Base-by-base conservation (phyloP, 139 green algal species). In the Gonium pectorale region DNA sequence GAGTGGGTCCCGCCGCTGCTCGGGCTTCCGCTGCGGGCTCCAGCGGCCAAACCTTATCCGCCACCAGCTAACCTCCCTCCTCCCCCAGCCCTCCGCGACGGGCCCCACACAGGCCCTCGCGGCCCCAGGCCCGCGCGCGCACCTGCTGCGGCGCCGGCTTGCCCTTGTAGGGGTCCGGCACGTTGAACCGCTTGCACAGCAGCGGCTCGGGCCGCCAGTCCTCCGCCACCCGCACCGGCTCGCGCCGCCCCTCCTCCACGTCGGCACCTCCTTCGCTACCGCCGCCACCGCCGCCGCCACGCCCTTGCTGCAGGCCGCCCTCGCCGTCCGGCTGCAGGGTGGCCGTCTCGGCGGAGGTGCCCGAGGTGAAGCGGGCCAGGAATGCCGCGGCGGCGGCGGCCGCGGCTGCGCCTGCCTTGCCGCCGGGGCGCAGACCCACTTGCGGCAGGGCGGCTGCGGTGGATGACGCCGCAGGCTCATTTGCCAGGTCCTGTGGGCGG, bases 101-200 rank as follows among this genome's bases (percentile, higher is more conserved):
- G n/a, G n/a, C n/a, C 9, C 29, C 60, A 40, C 60, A 63, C 8
- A 22, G 60, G 29, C 54, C 54, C 54, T 19, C 54, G 19, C 21
- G n/a, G n/a, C n/a, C n/a, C n/a, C 60, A 67, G 60, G 17, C 37
- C 26, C 26, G n/a, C 29, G 8, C 27, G 3, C 46, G 13, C 26
- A 70, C 80, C 67, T 86, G 75, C 49, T 84, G 24, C 21, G 78
- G 78, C 29, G n/a, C 24, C 8, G 87, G 38, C 29, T 85, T 84
- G 24, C 80, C 89, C 38, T 91, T 87, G 68, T 95, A 98, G 0
- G 97, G 97, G 84, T 99, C 95, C 0, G 91, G 87, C 59, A 99
- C 93, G 35, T 96, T 96, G 74, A 99, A 97, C 0, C 97, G 90
- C 88, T 95, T 96, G 92, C 97, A 99, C 79, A 99, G 92, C 83